Percentiles rank a stretch among this genome's conserved stretches.
These are phyloP conservation scores for Lactarius evosmus DNA, from an alignment of 768 basidiomycete species.

Conservation along the genomic window DNA sequence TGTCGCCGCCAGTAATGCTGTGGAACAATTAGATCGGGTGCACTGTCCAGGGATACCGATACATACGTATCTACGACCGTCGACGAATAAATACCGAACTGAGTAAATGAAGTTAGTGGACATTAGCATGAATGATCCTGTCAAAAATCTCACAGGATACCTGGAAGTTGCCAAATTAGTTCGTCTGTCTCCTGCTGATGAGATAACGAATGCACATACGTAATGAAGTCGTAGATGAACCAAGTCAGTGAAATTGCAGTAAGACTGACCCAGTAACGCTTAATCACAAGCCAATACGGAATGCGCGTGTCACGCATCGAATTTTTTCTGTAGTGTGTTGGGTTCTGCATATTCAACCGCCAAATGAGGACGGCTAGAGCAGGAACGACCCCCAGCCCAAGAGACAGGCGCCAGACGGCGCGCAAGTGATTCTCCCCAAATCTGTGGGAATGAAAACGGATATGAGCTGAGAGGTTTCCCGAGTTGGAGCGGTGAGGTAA, in stretches of 20 bases:
- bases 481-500: background rate
- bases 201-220: constrained; percentile 39
- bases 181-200: background rate
- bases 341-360: constrained; percentile 84
- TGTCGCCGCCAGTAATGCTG: constrained; percentile 56
- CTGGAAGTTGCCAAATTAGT: constrained; percentile 34
- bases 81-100: constrained; percentile 82
- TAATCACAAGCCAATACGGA: constrained; percentile 73
- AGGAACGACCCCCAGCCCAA: constrained; percentile 81
- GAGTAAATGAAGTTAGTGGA: background rate
- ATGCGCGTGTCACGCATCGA: constrained; percentile 74
- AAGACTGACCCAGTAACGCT: constrained; percentile 75
- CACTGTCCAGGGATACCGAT: background rate
- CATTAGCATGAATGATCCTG: constrained; percentile 5
- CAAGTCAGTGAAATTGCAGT: constrained; percentile 74
- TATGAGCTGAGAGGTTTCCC: constrained; percentile 1
- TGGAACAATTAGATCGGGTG: constrained; percentile 6
- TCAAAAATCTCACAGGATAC: constrained; percentile 52
- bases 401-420: constrained; percentile 82
- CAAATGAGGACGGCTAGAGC: constrained; percentile 80
- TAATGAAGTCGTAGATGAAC: constrained; percentile 84
- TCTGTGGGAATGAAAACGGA: constrained; percentile 37
- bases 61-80: constrained; percentile 64
- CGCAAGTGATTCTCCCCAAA: constrained; percentile 78
- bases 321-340: constrained; percentile 66